Conservation (phyloP, 805 yeast genomes). For the Metschnikowia drakensbergensis region DNA sequence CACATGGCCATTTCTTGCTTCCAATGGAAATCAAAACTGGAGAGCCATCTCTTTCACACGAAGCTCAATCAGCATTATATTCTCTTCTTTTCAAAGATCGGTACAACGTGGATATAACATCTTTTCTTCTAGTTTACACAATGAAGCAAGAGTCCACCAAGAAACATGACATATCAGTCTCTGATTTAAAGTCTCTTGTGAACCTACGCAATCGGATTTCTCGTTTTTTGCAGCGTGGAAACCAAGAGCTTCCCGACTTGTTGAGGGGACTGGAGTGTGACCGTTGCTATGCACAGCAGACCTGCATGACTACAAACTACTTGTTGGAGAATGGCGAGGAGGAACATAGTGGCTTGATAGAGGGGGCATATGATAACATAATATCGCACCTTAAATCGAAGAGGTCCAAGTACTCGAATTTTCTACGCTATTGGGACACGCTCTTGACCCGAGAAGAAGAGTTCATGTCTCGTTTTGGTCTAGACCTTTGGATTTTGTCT, state of each 20-base stretch:
- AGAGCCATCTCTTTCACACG: conserved; percentile 58
- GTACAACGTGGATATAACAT: conserved; percentile 63
- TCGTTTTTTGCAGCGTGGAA: conserved; percentile 48
- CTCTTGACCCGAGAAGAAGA: conserved; percentile 73
- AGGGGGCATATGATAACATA: conserved; percentile 43
- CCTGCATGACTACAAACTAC: conserved; percentile 65
- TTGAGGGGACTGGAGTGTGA: conserved; percentile 54
- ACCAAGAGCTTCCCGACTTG: conserved; percentile 51
- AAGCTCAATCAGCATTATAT: conserved; percentile 83
- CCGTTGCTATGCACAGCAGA: conserved; percentile 50
- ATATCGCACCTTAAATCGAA: conserved; percentile 47
- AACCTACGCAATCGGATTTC: conserved; percentile 72
- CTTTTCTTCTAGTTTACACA: conserved; percentile 72
- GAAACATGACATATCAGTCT: conserved; percentile 47
- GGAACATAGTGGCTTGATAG: conserved; percentile 49
- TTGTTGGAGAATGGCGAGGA: conserved; percentile 57
- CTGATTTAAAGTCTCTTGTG: conserved; percentile 64
- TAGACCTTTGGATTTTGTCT: conserved; percentile 67
- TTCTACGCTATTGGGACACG: conserved; percentile 70
- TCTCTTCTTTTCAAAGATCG: conserved; percentile 75
- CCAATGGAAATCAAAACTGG: conserved; percentile 95
- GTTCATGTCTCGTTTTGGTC: conserved; percentile 45
- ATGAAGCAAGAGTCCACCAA: conserved; percentile 49
- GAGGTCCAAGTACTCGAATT: conserved; percentile 42
- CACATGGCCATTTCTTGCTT: conserved; percentile 47